Evolutionary conservation across 768 basidiomycete species (phyloP).

Genomic region (Naganishia randhawae): DNA sequence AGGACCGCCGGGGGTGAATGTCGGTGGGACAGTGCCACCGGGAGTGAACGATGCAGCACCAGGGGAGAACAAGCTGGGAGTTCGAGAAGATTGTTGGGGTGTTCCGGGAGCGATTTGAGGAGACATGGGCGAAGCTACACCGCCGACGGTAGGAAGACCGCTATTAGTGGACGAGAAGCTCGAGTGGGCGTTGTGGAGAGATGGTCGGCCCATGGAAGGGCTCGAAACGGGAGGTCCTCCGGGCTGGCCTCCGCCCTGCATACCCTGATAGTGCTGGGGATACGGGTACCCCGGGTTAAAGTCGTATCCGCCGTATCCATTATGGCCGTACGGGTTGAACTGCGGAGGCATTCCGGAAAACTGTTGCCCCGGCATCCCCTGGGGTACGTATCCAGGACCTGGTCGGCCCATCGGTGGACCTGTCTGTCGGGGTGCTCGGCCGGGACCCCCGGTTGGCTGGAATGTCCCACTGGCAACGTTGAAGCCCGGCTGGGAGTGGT

Average conservation of each 20-base stretch:
- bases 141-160: not conserved
- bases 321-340: not conserved
- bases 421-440: not conserved
- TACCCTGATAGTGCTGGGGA: not conserved
- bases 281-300: constrained; percentile 3
- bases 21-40: constrained; percentile 21
- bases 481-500: constrained; percentile 34
- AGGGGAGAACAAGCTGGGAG: not conserved
- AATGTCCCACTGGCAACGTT: constrained; percentile 27
- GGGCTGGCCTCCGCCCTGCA: constrained; percentile 12
- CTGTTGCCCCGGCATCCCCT: not conserved
- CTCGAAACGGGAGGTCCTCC: not conserved
- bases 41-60: constrained; percentile 30
- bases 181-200: constrained; percentile 6
- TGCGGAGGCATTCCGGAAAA: constrained; percentile 4
- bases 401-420: constrained; percentile 3
- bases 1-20: constrained; percentile 16
- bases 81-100: not conserved
- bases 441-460: constrained; percentile 10
- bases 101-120: constrained; percentile 9
- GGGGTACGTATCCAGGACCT: not conserved
- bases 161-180: constrained; percentile 1
- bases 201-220: constrained; percentile 8
- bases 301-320: not conserved
- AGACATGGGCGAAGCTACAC: constrained; percentile 7